A percentile compares a stretch with the other conserved stretches of the same genome.
These are phyloP conservation scores for Hordeum marinum DNA, from an alignment of 176 grass and related monocot genomes.

Conservation along the genomic window DNA sequence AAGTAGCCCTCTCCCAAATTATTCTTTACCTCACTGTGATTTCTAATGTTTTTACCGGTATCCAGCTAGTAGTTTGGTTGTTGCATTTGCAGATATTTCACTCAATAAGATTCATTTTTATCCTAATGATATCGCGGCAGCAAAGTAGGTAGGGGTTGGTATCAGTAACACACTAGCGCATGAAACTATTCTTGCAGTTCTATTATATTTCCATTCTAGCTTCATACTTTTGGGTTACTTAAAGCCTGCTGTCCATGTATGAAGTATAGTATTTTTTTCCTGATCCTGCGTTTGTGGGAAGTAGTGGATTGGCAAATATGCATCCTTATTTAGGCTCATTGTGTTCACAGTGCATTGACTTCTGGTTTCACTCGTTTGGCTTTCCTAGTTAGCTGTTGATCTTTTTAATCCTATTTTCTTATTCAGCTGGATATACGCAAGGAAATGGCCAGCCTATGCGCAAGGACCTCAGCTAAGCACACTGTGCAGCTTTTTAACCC, in stretches of 20 bases:
- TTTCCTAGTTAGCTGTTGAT: conserved; percentile 19
- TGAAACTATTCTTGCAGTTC: not conserved
- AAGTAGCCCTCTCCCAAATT: not conserved
- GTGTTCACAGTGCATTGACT: not conserved
- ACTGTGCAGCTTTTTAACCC: conserved; percentile 60
- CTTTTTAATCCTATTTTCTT: conserved; percentile 27
- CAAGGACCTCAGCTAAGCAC: conserved; percentile 80
- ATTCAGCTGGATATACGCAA: conserved; percentile 99
- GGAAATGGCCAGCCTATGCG: conserved; percentile 91
- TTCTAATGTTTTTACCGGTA: not conserved
- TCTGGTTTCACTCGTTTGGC: not conserved
- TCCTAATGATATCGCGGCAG: not conserved
- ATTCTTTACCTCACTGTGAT: not conserved
- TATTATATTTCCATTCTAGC: not conserved
- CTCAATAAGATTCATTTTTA: not conserved
- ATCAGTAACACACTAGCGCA: not conserved
- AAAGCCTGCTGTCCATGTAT: conserved; percentile 7
- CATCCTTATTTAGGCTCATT: conserved; percentile 18
- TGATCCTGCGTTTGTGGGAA: not conserved
- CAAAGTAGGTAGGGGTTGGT: not conserved
- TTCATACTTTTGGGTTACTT: conserved; percentile 1
- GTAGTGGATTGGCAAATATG: conserved; percentile 2
- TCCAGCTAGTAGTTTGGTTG: not conserved
- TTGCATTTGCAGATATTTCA: not conserved
- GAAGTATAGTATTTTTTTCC: not conserved